phyloP scores from a whole-genome alignment of 2,329 filamentous ascomycete genomes.

The Herpotrichia juniperi region DNA sequence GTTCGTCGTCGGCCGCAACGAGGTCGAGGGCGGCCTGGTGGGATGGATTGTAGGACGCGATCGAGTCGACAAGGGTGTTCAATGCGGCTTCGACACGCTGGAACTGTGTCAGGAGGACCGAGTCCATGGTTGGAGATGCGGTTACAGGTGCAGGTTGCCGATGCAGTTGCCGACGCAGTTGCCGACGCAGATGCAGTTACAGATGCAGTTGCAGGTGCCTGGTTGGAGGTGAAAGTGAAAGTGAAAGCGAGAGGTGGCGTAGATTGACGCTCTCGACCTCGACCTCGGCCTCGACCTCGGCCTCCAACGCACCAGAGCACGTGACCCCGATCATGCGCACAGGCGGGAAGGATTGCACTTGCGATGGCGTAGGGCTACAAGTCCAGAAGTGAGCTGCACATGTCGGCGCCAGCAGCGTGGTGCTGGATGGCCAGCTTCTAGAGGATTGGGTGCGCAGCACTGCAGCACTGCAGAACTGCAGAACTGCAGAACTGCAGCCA shows the following conservation, averaged over 20 bases:
- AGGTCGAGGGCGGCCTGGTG: slow-evolving; percentile 71
- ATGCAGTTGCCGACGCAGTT: no score
- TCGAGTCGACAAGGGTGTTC: slow-evolving; percentile 74
- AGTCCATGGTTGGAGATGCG: slow-evolving; percentile 44
- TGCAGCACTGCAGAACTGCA: neutral
- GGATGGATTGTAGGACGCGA: slow-evolving; percentile 82
- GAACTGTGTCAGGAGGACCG: slow-evolving; percentile 50
- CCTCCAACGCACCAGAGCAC: no score
- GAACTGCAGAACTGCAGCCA: no score
- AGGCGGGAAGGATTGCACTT: slow-evolving; percentile 16
- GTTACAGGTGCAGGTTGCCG: neutral
- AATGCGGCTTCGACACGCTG: slow-evolving; percentile 59
- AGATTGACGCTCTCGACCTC: no score
- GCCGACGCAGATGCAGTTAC: no score
- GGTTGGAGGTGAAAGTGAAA: neutral
- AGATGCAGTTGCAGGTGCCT: no score
- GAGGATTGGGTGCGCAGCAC: slow-evolving; percentile 12
- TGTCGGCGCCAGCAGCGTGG: slow-evolving; percentile 29
- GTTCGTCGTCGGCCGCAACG: slow-evolving; percentile 70
- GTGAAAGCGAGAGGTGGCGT: no score
- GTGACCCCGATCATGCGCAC: neutral
- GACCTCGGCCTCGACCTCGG: no score
- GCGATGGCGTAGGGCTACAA: slow-evolving; percentile 15
- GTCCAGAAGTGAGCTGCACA: slow-evolving; percentile 12
- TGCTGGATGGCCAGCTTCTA: slow-evolving; percentile 27